Percentiles rank a stretch among this genome's conserved stretches.
phyloP scores from a whole-genome alignment of 2,329 filamentous ascomycete species.

The Epichloe uncinata region DNA sequence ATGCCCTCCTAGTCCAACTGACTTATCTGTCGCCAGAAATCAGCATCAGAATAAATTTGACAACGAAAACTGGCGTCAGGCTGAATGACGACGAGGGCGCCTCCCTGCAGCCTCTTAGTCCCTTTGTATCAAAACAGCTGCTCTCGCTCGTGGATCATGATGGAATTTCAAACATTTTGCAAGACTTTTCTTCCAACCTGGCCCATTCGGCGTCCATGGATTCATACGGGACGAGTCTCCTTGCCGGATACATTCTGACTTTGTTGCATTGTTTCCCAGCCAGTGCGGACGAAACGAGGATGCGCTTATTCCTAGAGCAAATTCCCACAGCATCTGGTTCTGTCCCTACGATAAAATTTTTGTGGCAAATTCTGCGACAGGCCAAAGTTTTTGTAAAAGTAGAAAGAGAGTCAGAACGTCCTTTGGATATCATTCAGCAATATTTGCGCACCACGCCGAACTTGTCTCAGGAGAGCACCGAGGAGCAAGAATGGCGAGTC shows the following conservation, averaged over 20 bases:
- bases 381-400: slow-evolving; percentile 27
- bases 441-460: slow-evolving; percentile 19
- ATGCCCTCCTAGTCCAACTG: slow-evolving; percentile 40
- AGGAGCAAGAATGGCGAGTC: slow-evolving; percentile 63
- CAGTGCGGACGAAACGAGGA: slow-evolving; percentile 76
- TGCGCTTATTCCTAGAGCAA: slow-evolving; percentile 66
- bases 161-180: slow-evolving; percentile 44
- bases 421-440: slow-evolving; percentile 17
- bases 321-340: slow-evolving; percentile 37
- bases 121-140: slow-evolving; percentile 53
- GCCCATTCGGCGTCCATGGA: slow-evolving; percentile 18
- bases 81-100: neutral
- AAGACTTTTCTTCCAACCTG: slow-evolving; percentile 20
- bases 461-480: slow-evolving; percentile 10
- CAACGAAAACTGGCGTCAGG: slow-evolving; percentile 7
- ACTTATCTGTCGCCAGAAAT: slow-evolving; percentile 39
- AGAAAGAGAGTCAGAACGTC: slow-evolving; percentile 16
- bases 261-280: slow-evolving; percentile 74
- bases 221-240: slow-evolving; percentile 40
- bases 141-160: slow-evolving; percentile 60
- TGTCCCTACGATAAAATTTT: slow-evolving; percentile 48
- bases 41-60: slow-evolving; percentile 16
- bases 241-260: slow-evolving; percentile 79
- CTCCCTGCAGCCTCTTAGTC: slow-evolving; percentile 22
- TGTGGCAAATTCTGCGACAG: slow-evolving; percentile 54